These are phyloP conservation scores for Hymenoscyphus occultus DNA, from an alignment of 2,329 filamentous ascomycete species.

Conservation along the genomic window DNA sequence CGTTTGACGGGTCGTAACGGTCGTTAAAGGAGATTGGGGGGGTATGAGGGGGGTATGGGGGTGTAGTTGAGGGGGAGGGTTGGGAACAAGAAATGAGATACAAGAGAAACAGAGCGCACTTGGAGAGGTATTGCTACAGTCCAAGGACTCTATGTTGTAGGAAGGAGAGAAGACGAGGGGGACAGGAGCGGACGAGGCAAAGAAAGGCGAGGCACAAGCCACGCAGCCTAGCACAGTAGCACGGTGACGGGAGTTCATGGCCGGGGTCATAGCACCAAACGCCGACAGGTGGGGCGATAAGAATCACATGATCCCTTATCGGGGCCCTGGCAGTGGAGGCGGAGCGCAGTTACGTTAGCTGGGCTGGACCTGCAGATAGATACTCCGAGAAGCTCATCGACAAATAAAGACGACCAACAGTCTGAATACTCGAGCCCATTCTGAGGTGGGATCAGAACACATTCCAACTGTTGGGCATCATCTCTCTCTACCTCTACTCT, in stretches of 20 bases:
- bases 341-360: too few relatives aligned
- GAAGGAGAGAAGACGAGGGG: constrained; percentile 9
- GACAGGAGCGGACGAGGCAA: background rate
- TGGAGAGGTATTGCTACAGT: constrained; percentile 23
- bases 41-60: constrained; percentile 4
- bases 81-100: constrained; percentile 1
- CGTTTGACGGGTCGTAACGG: constrained; percentile 35
- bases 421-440: background rate
- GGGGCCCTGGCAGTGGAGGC: too few relatives aligned
- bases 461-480: background rate
- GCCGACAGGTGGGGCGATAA: constrained; percentile 12
- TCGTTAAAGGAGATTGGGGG: constrained; percentile 25
- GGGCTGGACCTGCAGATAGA: background rate
- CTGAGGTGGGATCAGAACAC: background rate
- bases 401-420: constrained; percentile 12
- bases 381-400: constrained; percentile 20
- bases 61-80: background rate
- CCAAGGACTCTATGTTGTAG: constrained; percentile 17
- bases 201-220: background rate
- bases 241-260: background rate
- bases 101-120: background rate
- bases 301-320: constrained; percentile 18
- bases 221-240: background rate
- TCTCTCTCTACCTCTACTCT: background rate
- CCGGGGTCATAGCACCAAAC: background rate